Percentiles rank a stretch among this genome's conserved stretches.
Conservation (phyloP, 441 rosid genomes). For the Syzygium malaccense region DNA sequence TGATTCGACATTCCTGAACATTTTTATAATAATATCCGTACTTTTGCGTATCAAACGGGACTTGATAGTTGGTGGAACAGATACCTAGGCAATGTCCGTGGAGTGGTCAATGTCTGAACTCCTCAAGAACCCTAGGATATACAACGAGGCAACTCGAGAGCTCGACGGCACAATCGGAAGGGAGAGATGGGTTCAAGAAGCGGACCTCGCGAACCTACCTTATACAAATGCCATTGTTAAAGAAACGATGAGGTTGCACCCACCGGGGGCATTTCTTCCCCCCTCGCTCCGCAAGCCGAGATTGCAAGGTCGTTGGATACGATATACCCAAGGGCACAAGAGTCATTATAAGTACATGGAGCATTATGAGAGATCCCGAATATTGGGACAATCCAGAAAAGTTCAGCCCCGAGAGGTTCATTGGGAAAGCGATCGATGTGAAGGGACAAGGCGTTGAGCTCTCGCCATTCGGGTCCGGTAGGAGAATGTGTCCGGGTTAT, state of each 20-base stretch:
- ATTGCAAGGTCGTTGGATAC: not conserved
- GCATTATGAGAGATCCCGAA: not conserved
- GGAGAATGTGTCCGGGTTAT: slow-evolving; percentile 6
- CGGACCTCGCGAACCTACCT: not conserved
- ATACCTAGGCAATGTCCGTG: not conserved
- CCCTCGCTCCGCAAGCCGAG: not conserved
- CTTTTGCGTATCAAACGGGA: not conserved
- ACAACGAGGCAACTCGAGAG: not conserved
- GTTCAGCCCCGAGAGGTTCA: not conserved
- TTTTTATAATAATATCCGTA: not conserved
- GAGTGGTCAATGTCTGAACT: not conserved
- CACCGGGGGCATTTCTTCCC: not conserved
- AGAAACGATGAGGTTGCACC: slow-evolving; percentile 4
- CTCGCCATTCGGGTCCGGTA: not conserved
- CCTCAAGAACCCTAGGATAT: not conserved
- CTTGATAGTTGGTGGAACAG: not conserved
- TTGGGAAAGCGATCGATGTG: not conserved
- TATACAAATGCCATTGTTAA: not conserved
- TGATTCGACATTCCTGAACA: not conserved
- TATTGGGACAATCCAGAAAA: not conserved
- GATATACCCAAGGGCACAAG: not conserved
- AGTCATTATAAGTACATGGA: not conserved
- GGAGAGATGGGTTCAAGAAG: not conserved
- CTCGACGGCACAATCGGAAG: not conserved
- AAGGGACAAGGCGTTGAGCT: not conserved